phyloP scores from a whole-genome alignment of 331 rosid species.

The Malus hybrid region DNA sequence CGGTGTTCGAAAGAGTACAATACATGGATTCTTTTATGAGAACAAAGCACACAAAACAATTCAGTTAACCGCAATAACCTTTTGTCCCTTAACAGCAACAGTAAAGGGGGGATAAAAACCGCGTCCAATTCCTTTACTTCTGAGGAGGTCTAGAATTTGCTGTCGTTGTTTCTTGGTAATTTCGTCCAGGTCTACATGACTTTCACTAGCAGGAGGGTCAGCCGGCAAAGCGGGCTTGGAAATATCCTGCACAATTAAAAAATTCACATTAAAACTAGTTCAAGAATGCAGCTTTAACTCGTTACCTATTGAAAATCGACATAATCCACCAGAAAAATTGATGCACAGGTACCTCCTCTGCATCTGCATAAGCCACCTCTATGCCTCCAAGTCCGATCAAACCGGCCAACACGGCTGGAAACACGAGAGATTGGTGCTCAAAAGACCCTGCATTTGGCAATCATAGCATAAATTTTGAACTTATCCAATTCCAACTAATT shows the following conservation, averaged over 20 bases:
- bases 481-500: neutral
- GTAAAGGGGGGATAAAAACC: conserved; percentile 63
- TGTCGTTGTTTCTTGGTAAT: conserved; percentile 53
- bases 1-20: neutral
- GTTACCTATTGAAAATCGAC: neutral
- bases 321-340: neutral
- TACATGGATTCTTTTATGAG: neutral
- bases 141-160: conserved; percentile 45
- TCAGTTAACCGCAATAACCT: conserved; percentile 33
- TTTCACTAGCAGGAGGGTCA: conserved; percentile 14
- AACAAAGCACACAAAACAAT: neutral
- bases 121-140: conserved; percentile 37
- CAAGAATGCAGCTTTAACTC: neutral
- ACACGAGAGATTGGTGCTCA: conserved; percentile 7
- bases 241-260: conserved; percentile 18
- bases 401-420: conserved; percentile 47
- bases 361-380: conserved; percentile 50
- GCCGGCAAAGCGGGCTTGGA: conserved; percentile 20
- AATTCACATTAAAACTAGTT: neutral
- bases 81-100: conserved; percentile 65
- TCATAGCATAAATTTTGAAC: neutral
- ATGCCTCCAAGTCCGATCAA: conserved; percentile 46
- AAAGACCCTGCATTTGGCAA: conserved; percentile 23
- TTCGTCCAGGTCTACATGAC: conserved; percentile 40
- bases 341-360: conserved; percentile 25